Evolutionary conservation across 108 stramenopile genomes (phyloP).

Genomic region (Cyclotella sp.): DNA sequence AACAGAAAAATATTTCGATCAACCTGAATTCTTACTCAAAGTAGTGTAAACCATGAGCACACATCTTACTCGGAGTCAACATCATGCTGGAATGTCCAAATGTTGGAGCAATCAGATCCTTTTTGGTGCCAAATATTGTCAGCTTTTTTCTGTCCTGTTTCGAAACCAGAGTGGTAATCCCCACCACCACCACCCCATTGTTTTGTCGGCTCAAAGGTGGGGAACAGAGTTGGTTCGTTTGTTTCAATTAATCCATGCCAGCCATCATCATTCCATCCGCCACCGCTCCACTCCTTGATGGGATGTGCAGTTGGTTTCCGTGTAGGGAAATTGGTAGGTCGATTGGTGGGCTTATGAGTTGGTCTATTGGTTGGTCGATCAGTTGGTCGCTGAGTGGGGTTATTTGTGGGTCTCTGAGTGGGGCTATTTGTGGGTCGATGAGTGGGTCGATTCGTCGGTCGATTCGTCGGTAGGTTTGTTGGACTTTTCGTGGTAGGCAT

Average conservation of each 20-base stretch:
- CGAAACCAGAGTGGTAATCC: not conserved
- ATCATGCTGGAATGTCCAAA: not conserved
- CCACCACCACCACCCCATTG: not conserved
- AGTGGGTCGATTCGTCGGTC: not conserved
- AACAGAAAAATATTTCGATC: not conserved
- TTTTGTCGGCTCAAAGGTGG: not conserved
- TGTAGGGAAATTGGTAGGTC: not conserved
- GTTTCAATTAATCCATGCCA: not conserved
- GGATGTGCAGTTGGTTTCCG: not conserved
- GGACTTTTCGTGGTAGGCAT: constrained; percentile 1
- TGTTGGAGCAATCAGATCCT: not conserved
- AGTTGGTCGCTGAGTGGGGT: not conserved
- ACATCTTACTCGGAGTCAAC: not conserved
- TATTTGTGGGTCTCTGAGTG: not conserved
- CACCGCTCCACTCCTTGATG: too few relatives aligned
- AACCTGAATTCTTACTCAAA: not conserved
- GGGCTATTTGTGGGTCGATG: not conserved
- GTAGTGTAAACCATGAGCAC: not conserved
- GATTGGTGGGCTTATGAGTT: not conserved
- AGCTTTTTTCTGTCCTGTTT: not conserved
- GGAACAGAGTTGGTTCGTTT: not conserved
- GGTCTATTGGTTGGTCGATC: not conserved
- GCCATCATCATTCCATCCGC: constrained; percentile 12
- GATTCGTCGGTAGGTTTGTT: not conserved
- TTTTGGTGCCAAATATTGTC: not conserved